phyloP scores from a whole-genome alignment of 2,329 filamentous ascomycete species.

The Fusarium mundagurra region DNA sequence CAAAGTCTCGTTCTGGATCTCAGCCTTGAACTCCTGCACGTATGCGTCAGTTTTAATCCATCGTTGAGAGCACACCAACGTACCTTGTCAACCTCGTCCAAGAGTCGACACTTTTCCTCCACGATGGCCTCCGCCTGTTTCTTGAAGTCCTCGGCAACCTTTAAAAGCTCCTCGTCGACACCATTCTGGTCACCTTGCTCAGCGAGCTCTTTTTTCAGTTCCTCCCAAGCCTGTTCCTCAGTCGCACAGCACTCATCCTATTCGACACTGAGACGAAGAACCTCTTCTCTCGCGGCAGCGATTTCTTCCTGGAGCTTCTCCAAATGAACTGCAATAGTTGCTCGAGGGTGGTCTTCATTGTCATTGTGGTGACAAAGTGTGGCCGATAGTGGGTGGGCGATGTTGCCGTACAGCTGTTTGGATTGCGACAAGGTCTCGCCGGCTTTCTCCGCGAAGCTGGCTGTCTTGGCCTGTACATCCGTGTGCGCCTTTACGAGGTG shows the following conservation, averaged over 20 bases:
- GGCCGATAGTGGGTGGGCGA: constrained; percentile 45
- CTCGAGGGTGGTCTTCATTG: constrained; percentile 32
- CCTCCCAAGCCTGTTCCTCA: constrained; percentile 35
- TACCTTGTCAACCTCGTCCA: constrained; percentile 46
- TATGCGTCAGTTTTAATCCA: background rate
- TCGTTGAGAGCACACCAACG: background rate
- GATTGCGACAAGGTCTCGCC: constrained; percentile 21
- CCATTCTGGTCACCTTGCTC: background rate
- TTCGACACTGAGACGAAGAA: constrained; percentile 35
- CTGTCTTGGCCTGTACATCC: constrained; percentile 35
- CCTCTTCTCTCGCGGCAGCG: constrained; percentile 33
- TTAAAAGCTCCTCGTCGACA: background rate
- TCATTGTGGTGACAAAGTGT: constrained; percentile 45
- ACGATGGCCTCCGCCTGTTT: constrained; percentile 39
- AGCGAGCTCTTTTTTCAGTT: constrained; percentile 1
- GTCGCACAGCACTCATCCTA: constrained; percentile 41
- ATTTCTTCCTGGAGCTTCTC: constrained; percentile 36
- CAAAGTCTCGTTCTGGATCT: constrained; percentile 40
- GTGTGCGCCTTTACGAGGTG: constrained; percentile 38
- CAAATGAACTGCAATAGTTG: constrained; percentile 43
- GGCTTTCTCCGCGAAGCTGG: constrained; percentile 31
- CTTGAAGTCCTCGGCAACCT: constrained; percentile 15
- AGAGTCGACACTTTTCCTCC: constrained; percentile 21
- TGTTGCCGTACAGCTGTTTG: constrained; percentile 45
- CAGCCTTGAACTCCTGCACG: constrained; percentile 43